Evolutionary conservation across 2,329 filamentous ascomycete species (phyloP).

Genomic region (Alternaria brassicicola): DNA sequence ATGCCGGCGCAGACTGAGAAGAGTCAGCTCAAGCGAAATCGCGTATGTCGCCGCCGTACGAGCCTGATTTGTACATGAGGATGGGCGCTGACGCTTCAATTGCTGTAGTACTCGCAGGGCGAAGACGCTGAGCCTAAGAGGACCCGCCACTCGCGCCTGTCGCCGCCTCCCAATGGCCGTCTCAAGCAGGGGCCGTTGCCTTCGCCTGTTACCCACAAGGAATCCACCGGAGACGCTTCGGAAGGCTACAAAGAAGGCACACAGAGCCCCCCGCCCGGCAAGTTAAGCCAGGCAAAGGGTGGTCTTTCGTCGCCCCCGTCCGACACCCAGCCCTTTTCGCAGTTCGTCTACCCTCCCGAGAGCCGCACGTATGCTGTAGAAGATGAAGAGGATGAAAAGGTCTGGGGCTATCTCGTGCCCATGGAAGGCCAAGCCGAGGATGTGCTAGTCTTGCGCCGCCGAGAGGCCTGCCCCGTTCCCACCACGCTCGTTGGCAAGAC

Average conservation of each 20-base stretch:
- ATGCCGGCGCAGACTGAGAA: conserved; percentile 71
- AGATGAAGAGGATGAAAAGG: conserved; percentile 81
- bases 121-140: conserved; percentile 77
- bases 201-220: conserved; percentile 76
- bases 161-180: conserved; percentile 60
- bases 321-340: conserved; percentile 80
- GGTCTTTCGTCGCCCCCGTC: conserved; percentile 65
- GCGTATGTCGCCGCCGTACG: conserved; percentile 60
- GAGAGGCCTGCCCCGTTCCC: conserved; percentile 71
- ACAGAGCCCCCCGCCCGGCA: conserved; percentile 65
- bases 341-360: conserved; percentile 75
- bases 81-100: conserved; percentile 27
- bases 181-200: conserved; percentile 66
- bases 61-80: not conserved
- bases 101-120: conserved; percentile 67
- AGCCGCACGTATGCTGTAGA: conserved; percentile 80
- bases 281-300: conserved; percentile 49
- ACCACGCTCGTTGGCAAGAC: conserved; percentile 46
- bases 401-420: conserved; percentile 95
- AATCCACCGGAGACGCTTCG: conserved; percentile 62
- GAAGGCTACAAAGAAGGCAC: conserved; percentile 71
- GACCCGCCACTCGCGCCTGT: conserved; percentile 72
- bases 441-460: conserved; percentile 74
- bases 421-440: conserved; percentile 73
- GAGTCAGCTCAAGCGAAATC: conserved; percentile 82